Percentiles rank a stretch among this genome's conserved stretches.
These are phyloP conservation scores for Ustilago vetiveriae DNA, from an alignment of 1,284 basidiomycete species.

Conservation along the genomic window DNA sequence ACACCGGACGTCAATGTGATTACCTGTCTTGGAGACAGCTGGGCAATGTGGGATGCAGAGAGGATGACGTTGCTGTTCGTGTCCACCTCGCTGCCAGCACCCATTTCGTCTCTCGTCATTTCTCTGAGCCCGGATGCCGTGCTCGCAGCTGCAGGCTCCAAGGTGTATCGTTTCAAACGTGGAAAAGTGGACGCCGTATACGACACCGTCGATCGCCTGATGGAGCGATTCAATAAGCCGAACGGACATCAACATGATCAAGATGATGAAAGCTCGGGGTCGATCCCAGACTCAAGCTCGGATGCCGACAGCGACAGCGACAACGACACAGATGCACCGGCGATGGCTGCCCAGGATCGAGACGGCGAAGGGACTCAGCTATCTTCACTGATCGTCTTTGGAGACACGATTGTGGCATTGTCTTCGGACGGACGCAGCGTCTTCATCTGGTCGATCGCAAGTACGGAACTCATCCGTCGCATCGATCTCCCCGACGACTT, in stretches of 20 bases:
- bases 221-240: conserved; percentile 26
- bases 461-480: conserved; percentile 28
- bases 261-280: conserved; percentile 8
- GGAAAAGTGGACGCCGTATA: conserved; percentile 79
- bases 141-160: conserved; percentile 79
- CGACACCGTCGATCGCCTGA: conserved; percentile 44
- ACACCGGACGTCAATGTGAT: conserved; percentile 73
- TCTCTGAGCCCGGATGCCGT: conserved; percentile 84
- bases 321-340: conserved; percentile 12
- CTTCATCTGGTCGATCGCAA: conserved; percentile 77
- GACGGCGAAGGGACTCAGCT: conserved; percentile 33
- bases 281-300: conserved; percentile 15
- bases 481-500: conserved; percentile 70
- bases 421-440: conserved; percentile 82
- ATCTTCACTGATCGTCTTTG: conserved; percentile 55
- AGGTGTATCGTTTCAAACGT: conserved; percentile 81
- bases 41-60: conserved; percentile 96
- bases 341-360: background rate
- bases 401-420: conserved; percentile 60
- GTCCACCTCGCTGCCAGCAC: conserved; percentile 81
- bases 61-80: conserved; percentile 93
- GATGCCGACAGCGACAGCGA: too few species aligned
- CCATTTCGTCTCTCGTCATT: conserved; percentile 77
- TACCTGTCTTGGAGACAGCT: conserved; percentile 87
- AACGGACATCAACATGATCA: conserved; percentile 12